phyloP scores from a whole-genome alignment of 805 yeast species.

The Cyberlindnera japonica region DNA sequence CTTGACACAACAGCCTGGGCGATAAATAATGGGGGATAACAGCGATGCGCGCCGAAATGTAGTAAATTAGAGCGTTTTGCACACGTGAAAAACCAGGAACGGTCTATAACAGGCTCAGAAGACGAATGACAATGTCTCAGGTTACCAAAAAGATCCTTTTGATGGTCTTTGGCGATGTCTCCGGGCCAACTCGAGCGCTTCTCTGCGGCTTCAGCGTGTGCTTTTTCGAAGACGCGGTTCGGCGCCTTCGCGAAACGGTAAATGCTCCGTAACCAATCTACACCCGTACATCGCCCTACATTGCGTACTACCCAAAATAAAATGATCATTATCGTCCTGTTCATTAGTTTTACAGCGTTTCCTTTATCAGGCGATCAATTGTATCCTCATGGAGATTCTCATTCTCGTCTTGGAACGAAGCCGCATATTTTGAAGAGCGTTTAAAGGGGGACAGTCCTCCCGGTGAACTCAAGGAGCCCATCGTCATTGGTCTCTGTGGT shows the following conservation, averaged over 20 bases:
- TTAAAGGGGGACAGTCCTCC: not conserved
- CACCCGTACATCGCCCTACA: constrained; percentile 8
- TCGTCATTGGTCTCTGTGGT: constrained; percentile 9
- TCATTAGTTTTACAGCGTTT: constrained; percentile 6
- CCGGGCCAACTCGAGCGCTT: not conserved
- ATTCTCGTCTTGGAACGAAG: not conserved
- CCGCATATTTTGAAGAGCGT: constrained; percentile 1
- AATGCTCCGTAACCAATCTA: too few species aligned
- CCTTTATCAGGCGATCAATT: constrained; percentile 14
- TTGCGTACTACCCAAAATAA: not conserved
- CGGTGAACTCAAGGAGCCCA: constrained; percentile 2
- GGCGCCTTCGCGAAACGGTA: too few species aligned
- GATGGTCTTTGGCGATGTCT: not conserved
- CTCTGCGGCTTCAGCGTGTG: constrained; percentile 2
- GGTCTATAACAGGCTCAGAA: not conserved
- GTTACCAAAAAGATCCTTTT: not conserved
- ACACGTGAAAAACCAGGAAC: not conserved
- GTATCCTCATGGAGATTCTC: constrained; percentile 14
- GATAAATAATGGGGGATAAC: constrained; percentile 2
- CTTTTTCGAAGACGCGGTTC: too few species aligned
- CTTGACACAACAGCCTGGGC: constrained; percentile 8
- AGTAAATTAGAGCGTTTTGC: not conserved
- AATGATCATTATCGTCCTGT: not conserved
- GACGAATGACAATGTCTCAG: not conserved
- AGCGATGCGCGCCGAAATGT: not conserved